A percentile compares a stretch with the other conserved stretches of the same genome.
phyloP scores from a whole-genome alignment of 352 stramenopile genomes.

The Phytophthora tubulina region DNA sequence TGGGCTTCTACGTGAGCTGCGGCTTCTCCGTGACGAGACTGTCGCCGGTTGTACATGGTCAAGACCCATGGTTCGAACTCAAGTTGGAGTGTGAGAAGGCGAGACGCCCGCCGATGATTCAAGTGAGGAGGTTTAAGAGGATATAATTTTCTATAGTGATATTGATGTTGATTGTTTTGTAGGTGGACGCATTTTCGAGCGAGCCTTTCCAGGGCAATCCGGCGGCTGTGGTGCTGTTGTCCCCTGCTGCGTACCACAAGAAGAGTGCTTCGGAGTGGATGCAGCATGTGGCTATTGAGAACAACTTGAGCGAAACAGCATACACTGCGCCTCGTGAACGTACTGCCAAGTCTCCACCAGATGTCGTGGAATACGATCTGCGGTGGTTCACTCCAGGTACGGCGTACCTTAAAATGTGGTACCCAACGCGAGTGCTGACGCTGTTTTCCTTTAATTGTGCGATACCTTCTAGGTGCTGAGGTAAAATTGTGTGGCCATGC shows the following conservation, averaged over 20 bases:
- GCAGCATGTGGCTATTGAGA: conserved; percentile 89
- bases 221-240: conserved; percentile 88
- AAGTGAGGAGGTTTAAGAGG: conserved; percentile 40
- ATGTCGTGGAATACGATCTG: conserved; percentile 55
- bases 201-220: conserved; percentile 90
- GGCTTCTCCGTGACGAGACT: conserved; percentile 79
- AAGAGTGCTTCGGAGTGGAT: conserved; percentile 50
- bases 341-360: neutral
- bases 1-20: conserved; percentile 86
- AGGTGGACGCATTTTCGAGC: conserved; percentile 79
- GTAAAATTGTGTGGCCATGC: conserved; percentile 93
- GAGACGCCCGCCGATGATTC: conserved; percentile 43
- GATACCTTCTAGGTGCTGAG: conserved; percentile 51
- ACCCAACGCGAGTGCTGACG: neutral
- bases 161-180: neutral
- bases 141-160: neutral
- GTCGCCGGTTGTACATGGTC: conserved; percentile 83
- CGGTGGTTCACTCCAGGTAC: conserved; percentile 73
- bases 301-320: conserved; percentile 94
- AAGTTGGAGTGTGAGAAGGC: conserved; percentile 56
- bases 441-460: neutral
- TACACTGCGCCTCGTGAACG: conserved; percentile 66
- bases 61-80: conserved; percentile 88
- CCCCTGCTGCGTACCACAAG: conserved; percentile 45
- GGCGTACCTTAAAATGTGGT: neutral